phyloP scores from a whole-genome alignment of 192 early-diverging fungal genomes.

The Backusella tarrabulga region DNA sequence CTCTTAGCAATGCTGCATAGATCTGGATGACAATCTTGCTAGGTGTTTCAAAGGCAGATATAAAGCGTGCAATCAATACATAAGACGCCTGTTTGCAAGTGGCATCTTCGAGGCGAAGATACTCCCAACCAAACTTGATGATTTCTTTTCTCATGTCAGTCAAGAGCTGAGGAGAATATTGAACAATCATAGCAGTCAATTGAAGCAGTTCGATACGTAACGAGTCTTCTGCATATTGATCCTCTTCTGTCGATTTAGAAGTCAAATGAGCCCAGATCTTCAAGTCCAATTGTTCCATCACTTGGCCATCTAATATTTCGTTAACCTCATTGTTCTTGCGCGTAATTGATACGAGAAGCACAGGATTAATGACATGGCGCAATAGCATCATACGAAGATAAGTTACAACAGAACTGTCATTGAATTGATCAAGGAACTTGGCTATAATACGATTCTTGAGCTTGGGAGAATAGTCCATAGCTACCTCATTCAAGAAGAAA shows the following conservation, averaged over 20 bases:
- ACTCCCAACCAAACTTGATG: conserved; percentile 94
- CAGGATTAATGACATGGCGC: conserved; percentile 83
- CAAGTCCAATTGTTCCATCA: conserved; percentile 59
- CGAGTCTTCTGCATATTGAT: conserved; percentile 63
- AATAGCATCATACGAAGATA: conserved; percentile 72
- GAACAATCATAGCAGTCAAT: conserved; percentile 84
- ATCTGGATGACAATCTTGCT: conserved; percentile 85
- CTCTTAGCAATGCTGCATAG: conserved; percentile 81
- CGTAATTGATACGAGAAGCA: conserved; percentile 70
- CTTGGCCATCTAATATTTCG: conserved; percentile 57
- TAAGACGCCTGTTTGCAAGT: conserved; percentile 96
- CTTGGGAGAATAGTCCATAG: conserved; percentile 46
- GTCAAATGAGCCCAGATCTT: conserved; percentile 58
- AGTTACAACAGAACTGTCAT: conserved; percentile 55
- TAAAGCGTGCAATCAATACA: conserved; percentile 90
- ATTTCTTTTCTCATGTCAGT: conserved; percentile 83
- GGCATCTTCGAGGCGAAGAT: conserved; percentile 81
- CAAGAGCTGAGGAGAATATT: conserved; percentile 75
- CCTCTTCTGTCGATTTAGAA: conserved; percentile 49
- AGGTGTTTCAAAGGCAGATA: conserved; percentile 91
- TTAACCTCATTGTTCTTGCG: conserved; percentile 43
- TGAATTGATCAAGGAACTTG: conserved; percentile 75
- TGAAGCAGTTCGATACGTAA: conserved; percentile 88
- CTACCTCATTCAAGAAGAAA: conserved; percentile 73
- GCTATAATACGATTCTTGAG: conserved; percentile 72